phyloP scores from a whole-genome alignment of 257 asterid genomes.

The Ballota nigra region DNA sequence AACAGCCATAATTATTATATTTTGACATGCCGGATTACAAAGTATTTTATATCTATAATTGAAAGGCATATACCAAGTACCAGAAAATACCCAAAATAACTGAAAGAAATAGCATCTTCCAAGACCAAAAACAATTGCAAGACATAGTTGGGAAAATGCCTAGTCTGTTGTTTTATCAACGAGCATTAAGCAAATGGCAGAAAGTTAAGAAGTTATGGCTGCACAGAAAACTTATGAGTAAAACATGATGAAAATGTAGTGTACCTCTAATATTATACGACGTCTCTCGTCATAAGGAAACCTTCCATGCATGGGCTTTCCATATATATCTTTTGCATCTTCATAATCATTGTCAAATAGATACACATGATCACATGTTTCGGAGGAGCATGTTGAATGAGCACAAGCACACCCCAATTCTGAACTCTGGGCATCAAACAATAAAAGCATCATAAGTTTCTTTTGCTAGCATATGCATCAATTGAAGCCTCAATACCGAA shows the following conservation, averaged over 20 bases:
- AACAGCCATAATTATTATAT: neutral
- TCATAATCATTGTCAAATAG: constrained; percentile 90
- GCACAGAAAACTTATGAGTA: constrained; percentile 1
- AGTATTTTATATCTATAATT: neutral
- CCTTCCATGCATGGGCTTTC: constrained; percentile 87
- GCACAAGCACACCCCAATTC: constrained; percentile 90
- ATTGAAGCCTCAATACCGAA: constrained; percentile 3
- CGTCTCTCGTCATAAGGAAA: constrained; percentile 95
- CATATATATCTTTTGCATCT: constrained; percentile 88
- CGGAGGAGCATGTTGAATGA: constrained; percentile 62
- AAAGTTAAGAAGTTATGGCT: neutral
- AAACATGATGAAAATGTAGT: constrained; percentile 20
- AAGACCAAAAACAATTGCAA: neutral
- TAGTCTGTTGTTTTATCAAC: neutral
- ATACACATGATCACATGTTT: constrained; percentile 82
- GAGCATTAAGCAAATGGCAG: constrained; percentile 7
- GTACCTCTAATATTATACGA: constrained; percentile 94
- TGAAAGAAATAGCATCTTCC: neutral
- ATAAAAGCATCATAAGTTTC: constrained; percentile 13
- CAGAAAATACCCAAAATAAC: neutral
- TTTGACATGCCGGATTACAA: neutral
- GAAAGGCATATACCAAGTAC: neutral
- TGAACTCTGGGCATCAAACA: constrained; percentile 52
- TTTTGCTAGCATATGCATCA: constrained; percentile 14
- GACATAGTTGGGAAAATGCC: neutral